Percentiles rank a stretch among this genome's conserved stretches.
phyloP scores from a whole-genome alignment of 2,329 filamentous ascomycete genomes.

The Alternaria solani region DNA sequence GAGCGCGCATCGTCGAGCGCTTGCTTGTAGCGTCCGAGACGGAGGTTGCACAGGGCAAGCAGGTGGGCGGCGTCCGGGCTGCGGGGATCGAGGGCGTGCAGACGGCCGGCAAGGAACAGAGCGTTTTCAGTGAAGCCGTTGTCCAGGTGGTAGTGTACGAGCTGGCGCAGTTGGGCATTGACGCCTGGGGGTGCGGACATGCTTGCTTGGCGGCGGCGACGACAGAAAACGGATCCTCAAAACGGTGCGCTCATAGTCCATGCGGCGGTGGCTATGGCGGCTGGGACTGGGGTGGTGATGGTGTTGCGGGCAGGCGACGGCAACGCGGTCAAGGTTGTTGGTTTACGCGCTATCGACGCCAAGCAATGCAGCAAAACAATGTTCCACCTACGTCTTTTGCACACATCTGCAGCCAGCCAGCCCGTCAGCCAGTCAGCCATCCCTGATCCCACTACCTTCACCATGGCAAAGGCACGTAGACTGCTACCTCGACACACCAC shows the following conservation, averaged over 20 bases:
- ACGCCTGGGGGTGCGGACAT: conserved; percentile 68
- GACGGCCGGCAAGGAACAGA: conserved; percentile 88
- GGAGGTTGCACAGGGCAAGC: conserved; percentile 82
- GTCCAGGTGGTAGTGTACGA: conserved; percentile 81
- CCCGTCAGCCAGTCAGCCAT: no score
- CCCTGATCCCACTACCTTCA: not conserved
- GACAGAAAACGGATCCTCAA: conserved; percentile 17
- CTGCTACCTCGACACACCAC: not conserved
- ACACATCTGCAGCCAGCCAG: not conserved
- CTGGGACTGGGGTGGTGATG: conserved; percentile 8
- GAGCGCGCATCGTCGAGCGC: conserved; percentile 84
- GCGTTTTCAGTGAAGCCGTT: conserved; percentile 90
- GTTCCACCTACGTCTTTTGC: conserved; percentile 1
- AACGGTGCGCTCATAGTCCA: conserved; percentile 14
- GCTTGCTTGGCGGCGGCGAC: conserved; percentile 16
- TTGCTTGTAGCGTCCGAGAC: conserved; percentile 81
- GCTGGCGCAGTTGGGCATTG: conserved; percentile 68
- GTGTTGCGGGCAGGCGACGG: conserved; percentile 13
- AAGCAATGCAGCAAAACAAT: conserved; percentile 6
- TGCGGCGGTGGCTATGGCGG: not conserved
- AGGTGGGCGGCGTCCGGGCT: conserved; percentile 83
- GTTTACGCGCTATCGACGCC: conserved; percentile 3
- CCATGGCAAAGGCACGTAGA: conserved; percentile 15
- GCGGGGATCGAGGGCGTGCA: conserved; percentile 83
- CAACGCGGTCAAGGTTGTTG: conserved; percentile 17